Conservation (phyloP, 148 eudicot species). For the Fagopyrum homotropicum region DNA sequence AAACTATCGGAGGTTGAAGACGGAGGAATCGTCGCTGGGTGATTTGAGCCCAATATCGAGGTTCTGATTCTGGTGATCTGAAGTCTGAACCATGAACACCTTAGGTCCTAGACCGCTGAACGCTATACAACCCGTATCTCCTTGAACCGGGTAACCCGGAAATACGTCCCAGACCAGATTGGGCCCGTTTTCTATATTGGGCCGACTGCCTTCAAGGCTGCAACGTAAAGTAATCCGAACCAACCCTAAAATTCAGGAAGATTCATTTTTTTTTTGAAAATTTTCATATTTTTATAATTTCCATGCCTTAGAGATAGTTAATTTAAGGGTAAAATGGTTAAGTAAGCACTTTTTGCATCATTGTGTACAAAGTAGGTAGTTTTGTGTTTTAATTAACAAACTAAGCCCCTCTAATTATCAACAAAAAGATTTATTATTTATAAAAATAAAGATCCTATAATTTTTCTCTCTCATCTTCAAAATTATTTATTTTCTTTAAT, state of each 20-base stretch:
- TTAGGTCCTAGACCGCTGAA: background rate
- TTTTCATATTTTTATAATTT: too few relatives aligned
- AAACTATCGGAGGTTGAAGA: constrained; percentile 7
- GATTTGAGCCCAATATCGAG: background rate
- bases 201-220: background rate
- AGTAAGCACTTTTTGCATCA: too few relatives aligned
- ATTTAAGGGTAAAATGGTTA: too few relatives aligned
- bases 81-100: background rate
- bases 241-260: background rate
- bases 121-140: background rate
- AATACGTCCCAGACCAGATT: background rate
- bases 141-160: background rate
- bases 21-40: background rate
- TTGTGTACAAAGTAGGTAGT: too few relatives aligned
- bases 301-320: too few relatives aligned
- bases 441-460: too few relatives aligned
- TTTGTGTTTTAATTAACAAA: too few relatives aligned
- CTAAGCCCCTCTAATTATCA: too few relatives aligned
- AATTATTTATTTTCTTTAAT: too few relatives aligned
- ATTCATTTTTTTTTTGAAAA: too few relatives aligned
- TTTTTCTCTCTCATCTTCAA: too few relatives aligned
- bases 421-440: too few relatives aligned
- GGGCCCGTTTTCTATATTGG: background rate
- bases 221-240: background rate
- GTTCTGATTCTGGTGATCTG: constrained; percentile 5